phyloP scores from a whole-genome alignment of 2,329 filamentous ascomycete species.

The Pseudogymnoascus sp. region DNA sequence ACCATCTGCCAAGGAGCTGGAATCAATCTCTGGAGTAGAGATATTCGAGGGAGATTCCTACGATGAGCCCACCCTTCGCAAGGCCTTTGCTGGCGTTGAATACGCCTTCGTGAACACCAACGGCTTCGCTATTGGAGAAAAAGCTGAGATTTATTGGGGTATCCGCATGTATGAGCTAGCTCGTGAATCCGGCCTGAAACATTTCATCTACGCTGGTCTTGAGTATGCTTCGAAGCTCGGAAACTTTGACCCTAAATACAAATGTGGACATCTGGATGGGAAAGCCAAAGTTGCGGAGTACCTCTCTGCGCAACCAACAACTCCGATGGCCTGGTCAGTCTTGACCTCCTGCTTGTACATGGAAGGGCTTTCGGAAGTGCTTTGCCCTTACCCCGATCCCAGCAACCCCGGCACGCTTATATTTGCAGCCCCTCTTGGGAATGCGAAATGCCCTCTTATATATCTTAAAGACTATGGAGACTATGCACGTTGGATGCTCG shows the following conservation, averaged over 20 bases:
- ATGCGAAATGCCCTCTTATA: constrained; percentile 19
- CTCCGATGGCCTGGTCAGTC: constrained; percentile 21
- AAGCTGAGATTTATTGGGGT: constrained; percentile 32
- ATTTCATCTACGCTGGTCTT: constrained; percentile 32
- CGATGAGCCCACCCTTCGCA: constrained; percentile 29
- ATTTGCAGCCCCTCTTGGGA: constrained; percentile 18
- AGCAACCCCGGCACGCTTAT: constrained; percentile 14
- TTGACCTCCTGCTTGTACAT: constrained; percentile 29
- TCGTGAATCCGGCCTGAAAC: constrained; percentile 20
- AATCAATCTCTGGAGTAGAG: constrained; percentile 31
- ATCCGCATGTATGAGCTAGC: constrained; percentile 30
- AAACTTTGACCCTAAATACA: constrained; percentile 30
- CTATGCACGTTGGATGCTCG: constrained; percentile 25
- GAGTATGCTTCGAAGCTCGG: constrained; percentile 33
- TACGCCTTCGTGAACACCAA: constrained; percentile 37
- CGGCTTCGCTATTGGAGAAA: constrained; percentile 32
- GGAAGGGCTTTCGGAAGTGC: constrained; percentile 24
- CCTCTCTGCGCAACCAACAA: constrained; percentile 12
- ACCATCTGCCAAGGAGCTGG: constrained; percentile 28
- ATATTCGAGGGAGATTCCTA: constrained; percentile 33
- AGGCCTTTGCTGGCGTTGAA: constrained; percentile 29
- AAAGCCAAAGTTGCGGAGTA: constrained; percentile 29
- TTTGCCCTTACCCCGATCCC: constrained; percentile 14
- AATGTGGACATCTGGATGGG: constrained; percentile 35
- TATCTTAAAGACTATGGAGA: constrained; percentile 22